phyloP scores from a whole-genome alignment of 73 alveolate species.

The Tetrahymena thermophila region DNA sequence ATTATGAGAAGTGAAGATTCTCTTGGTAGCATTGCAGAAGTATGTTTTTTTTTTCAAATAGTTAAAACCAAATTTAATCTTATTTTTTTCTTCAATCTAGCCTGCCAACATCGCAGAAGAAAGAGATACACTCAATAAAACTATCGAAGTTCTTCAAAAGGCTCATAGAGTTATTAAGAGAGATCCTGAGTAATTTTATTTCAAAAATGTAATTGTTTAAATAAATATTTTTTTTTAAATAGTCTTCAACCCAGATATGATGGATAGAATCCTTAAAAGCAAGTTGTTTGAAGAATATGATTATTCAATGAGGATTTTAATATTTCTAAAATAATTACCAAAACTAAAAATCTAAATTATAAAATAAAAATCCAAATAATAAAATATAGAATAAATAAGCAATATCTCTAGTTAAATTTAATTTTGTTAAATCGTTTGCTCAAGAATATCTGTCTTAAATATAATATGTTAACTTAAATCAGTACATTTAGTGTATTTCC shows the following conservation, averaged over 20 bases:
- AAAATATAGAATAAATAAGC: background rate
- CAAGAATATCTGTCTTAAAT: background rate
- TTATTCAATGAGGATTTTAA: background rate
- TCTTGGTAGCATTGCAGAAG: conserved; percentile 53
- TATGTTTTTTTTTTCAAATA: background rate
- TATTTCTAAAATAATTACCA: background rate
- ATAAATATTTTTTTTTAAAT: background rate
- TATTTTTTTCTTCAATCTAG: conserved; percentile 41
- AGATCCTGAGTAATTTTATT: conserved; percentile 71
- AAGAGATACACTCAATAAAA: conserved; percentile 64
- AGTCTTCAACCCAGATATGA: background rate
- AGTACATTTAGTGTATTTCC: background rate
- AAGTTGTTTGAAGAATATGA: background rate
- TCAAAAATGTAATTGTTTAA: background rate
- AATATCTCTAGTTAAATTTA: background rate
- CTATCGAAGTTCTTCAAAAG: conserved; percentile 54
- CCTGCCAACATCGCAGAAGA: conserved; percentile 73
- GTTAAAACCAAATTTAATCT: too few relatives aligned
- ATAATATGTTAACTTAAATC: background rate
- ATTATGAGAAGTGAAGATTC: conserved; percentile 60
- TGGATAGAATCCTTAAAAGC: background rate
- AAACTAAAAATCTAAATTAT: background rate
- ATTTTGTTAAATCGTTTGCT: background rate
- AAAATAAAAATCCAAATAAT: background rate
- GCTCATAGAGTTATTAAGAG: conserved; percentile 76